phyloP scores from a whole-genome alignment of 305 asterid genomes.

The Solanum hybrid region DNA sequence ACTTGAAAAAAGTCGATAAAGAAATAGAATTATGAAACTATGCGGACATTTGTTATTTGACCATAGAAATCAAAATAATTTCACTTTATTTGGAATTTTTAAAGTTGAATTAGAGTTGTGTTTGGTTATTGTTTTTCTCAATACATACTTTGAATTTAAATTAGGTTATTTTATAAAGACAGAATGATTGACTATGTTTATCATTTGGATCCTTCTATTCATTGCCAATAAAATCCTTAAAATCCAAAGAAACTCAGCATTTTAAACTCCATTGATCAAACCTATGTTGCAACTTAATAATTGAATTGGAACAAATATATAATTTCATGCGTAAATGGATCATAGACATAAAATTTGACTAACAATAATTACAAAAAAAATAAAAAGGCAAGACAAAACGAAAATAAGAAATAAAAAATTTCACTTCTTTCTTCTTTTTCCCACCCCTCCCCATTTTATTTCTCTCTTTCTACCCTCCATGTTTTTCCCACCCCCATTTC shows the following conservation, averaged over 20 bases:
- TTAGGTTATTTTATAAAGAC: background rate
- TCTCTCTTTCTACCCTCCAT: background rate
- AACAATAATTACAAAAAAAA: no score
- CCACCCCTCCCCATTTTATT: background rate
- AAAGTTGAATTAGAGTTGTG: background rate
- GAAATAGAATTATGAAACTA: background rate
- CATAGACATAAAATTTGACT: background rate
- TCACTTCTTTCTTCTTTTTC: background rate
- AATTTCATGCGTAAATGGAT: background rate
- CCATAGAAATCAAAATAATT: background rate
- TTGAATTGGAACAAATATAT: background rate
- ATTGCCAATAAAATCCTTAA: no score
- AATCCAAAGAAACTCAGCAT: no score
- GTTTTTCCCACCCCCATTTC: background rate
- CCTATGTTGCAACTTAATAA: background rate
- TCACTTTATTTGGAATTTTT: background rate
- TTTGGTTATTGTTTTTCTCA: no score
- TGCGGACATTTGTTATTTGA: background rate
- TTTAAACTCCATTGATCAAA: background rate
- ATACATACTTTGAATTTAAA: background rate
- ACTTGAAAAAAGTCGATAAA: background rate
- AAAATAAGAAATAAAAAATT: background rate
- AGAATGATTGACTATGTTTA: background rate
- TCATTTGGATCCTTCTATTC: accelerated
- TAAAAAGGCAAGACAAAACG: background rate